Evolutionary conservation across 2,329 filamentous ascomycete species (phyloP).

Genomic region (Botrytis fabae): DNA sequence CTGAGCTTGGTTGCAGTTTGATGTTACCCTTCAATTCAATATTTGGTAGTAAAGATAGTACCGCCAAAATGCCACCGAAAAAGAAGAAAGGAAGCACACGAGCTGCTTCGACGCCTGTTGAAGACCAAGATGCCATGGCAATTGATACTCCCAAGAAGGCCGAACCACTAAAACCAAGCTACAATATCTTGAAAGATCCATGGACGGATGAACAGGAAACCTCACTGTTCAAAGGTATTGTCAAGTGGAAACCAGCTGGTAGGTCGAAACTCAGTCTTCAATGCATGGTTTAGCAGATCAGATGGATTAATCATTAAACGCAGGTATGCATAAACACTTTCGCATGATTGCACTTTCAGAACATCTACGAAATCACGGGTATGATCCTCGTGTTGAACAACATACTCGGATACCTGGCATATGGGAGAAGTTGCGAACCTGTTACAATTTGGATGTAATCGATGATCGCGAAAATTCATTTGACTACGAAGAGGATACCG

Average conservation of each 20-base stretch:
- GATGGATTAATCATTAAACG: conserved; percentile 21
- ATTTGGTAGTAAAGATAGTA: neutral
- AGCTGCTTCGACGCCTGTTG: conserved; percentile 55
- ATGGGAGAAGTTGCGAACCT: conserved; percentile 79
- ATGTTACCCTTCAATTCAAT: conserved; percentile 2
- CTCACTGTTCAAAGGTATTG: conserved; percentile 87
- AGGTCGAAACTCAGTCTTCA: conserved; percentile 28
- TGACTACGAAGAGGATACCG: conserved; percentile 50
- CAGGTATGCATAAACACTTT: conserved; percentile 92
- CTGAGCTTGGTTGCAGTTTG: neutral
- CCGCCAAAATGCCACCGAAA: conserved; percentile 61
- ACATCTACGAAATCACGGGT: conserved; percentile 76
- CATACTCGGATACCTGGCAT: conserved; percentile 91
- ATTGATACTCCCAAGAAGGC: conserved; percentile 51
- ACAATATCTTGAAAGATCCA: conserved; percentile 61
- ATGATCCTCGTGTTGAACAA: conserved; percentile 65
- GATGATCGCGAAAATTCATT: conserved; percentile 74
- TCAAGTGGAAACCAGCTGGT: conserved; percentile 96
- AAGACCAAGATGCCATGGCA: conserved; percentile 62
- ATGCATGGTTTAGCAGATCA: neutral
- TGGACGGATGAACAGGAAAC: conserved; percentile 98
- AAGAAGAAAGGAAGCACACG: conserved; percentile 63
- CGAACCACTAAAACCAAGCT: conserved; percentile 43
- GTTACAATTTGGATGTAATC: conserved; percentile 83
- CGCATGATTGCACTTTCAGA: conserved; percentile 85